Base-by-base conservation (phyloP, 2,329 filamentous ascomycete genomes). In the Dothidotthia symphoricarpi region DNA sequence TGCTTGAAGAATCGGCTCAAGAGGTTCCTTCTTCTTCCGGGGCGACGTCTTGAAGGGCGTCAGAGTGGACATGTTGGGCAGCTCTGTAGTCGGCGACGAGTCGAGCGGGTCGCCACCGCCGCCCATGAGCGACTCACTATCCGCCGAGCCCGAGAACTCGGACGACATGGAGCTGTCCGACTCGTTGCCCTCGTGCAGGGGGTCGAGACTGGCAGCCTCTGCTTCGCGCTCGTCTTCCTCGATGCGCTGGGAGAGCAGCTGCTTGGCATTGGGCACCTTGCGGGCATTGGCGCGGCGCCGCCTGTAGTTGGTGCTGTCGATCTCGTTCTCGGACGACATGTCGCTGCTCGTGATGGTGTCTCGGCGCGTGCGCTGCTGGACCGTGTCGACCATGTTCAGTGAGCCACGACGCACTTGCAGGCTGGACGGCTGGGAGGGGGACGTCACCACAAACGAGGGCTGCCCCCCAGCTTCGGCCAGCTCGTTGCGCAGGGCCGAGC, bases 271-370 rank as follows among this genome's bases (percentile, higher is more conserved):
- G 16, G 78, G 74, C 6, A 78, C 78, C 24, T 80, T 76, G 30
- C 77, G 75, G 1, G 80, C 74, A 2, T 77, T 78, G 43, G 84
- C 79, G 31, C 80, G 73, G 42, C 83, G 78, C 50, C 76, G 76
- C 47, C 83, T 80, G 55, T 82, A 85, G 1, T 76, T 75, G 0
- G 80, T 77, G 1, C 80, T 75, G 51, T 88, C 85, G 30, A 86
- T 76, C 55, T 91, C 86, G 53, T 88, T 89, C 46, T 91, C 86
- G 0, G 86, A 90, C 0, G 86, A 90, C 53, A 91, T 80, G 51
- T 91, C 86, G 55, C 85, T 89, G 66, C 85, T 88, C 1, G 86
- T 90, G 31, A 86, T 82, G 0, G 86, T 90, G 61, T 89, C 86
- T 48, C 85, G 73, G 24, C 86, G 74, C 2, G 82, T 75, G 12